Percentiles rank a stretch among this genome's conserved stretches.
These are phyloP conservation scores for Nigrospora oryzae DNA, from an alignment of 2,329 filamentous ascomycete species.

Conservation along the genomic window DNA sequence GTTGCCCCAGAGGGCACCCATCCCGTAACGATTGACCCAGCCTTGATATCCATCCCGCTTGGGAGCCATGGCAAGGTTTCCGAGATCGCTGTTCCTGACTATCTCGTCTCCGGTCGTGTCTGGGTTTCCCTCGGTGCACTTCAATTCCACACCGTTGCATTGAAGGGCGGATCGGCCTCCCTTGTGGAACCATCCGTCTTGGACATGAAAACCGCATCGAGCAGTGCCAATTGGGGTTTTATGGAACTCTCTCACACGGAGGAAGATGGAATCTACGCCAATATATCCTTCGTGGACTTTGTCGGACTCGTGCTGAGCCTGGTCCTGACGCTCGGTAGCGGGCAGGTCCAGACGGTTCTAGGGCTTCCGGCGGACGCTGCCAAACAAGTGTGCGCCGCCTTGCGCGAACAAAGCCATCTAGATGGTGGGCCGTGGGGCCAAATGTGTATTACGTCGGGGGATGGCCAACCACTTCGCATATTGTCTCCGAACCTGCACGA, in stretches of 20 bases:
- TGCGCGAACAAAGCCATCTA: neutral
- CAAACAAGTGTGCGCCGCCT: neutral
- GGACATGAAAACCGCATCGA: slow-evolving; percentile 32
- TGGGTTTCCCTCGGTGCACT: slow-evolving; percentile 31
- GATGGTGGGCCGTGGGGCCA: neutral
- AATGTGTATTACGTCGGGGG: slow-evolving; percentile 10
- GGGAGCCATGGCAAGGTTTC: slow-evolving; percentile 25
- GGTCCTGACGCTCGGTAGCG: slow-evolving; percentile 27
- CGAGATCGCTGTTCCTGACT: slow-evolving; percentile 27
- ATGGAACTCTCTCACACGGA: slow-evolving; percentile 35
- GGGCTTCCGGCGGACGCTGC: neutral
- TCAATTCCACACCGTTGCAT: slow-evolving; percentile 25
- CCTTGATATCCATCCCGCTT: slow-evolving; percentile 26
- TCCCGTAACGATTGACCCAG: slow-evolving; percentile 21
- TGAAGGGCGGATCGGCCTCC: slow-evolving; percentile 13
- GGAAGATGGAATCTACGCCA: slow-evolving; percentile 29
- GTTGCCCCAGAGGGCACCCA: slow-evolving; percentile 17
- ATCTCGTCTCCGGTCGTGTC: slow-evolving; percentile 28
- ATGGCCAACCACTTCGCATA: slow-evolving; percentile 32
- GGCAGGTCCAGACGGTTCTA: slow-evolving; percentile 20
- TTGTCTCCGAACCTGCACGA: slow-evolving; percentile 34
- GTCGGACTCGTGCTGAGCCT: slow-evolving; percentile 43
- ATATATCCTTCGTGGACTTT: slow-evolving; percentile 44
- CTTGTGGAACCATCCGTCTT: slow-evolving; percentile 40
- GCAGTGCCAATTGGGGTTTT: slow-evolving; percentile 38